phyloP scores from a whole-genome alignment of 208 protist species.

The Trichomonas gallinae region DNA sequence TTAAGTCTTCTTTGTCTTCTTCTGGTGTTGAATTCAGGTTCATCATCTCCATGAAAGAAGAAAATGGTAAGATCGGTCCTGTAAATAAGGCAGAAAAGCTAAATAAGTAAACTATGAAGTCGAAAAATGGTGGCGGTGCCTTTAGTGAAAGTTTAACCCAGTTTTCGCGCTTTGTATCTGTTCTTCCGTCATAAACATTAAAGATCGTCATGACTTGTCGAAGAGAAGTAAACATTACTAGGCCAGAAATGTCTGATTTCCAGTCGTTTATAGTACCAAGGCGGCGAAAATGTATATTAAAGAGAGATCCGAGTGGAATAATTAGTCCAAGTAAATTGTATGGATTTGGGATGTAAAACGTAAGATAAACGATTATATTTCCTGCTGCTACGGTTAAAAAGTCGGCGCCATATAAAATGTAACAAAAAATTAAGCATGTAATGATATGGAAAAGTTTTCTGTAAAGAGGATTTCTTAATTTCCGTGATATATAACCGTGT shows the following conservation, averaged over 20 bases:
- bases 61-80: neutral
- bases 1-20: neutral
- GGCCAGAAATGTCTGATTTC: neutral
- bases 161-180: neutral
- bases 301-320: neutral
- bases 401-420: neutral
- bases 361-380: neutral
- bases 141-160: neutral
- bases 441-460: neutral
- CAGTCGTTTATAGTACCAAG: neutral
- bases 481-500: neutral
- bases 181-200: neutral
- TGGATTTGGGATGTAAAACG: neutral
- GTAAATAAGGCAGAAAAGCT: neutral
- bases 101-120: neutral
- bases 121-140: neutral
- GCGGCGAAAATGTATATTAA: neutral
- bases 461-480: neutral
- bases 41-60: neutral
- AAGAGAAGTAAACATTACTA: neutral
- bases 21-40: neutral
- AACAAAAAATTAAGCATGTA: neutral
- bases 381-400: neutral
- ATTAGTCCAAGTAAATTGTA: neutral
- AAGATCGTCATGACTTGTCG: neutral